phyloP scores from a whole-genome alignment of 352 stramenopile genomes.

The Blastocystis sp. region DNA sequence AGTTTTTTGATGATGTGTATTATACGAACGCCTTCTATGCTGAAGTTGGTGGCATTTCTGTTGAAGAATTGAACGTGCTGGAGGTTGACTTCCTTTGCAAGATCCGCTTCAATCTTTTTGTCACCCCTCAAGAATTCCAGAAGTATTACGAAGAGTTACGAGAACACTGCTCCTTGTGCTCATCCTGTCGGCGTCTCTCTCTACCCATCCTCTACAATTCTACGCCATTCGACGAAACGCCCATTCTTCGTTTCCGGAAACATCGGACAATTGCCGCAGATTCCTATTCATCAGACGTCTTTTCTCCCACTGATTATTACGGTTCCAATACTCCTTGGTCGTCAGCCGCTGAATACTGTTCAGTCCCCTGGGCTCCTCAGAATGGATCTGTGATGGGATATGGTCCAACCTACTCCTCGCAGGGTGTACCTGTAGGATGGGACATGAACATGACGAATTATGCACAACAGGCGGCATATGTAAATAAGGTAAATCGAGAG shows the following conservation, averaged over 20 bases:
- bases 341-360: not conserved
- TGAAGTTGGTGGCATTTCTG: slow-evolving; percentile 66
- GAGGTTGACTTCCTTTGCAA: slow-evolving; percentile 93
- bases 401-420: no score
- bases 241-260: not conserved
- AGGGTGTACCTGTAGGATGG: no score
- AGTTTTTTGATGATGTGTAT: slow-evolving; percentile 99
- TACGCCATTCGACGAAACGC: slow-evolving; percentile 1
- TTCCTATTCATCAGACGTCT: not conserved
- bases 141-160: slow-evolving; percentile 78
- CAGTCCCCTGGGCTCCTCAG: not conserved
- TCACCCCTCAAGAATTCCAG: slow-evolving; percentile 78
- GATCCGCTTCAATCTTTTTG: slow-evolving; percentile 93
- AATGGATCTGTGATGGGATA: no score
- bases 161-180: slow-evolving; percentile 62
- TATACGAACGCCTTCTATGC: slow-evolving; percentile 99
- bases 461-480: no score
- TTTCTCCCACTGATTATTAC: not conserved
- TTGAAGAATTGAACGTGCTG: slow-evolving; percentile 85
- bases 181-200: not conserved
- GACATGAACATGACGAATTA: no score
- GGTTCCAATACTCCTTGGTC: not conserved
- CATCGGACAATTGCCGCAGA: not conserved
- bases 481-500: not conserved
- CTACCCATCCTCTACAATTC: slow-evolving; percentile 5